Evolutionary conservation across 31 red algal genomes (phyloP), one percentile per base, ranked within the genome.

Genomic region (Pterothamnion heteromorphum): DNA sequence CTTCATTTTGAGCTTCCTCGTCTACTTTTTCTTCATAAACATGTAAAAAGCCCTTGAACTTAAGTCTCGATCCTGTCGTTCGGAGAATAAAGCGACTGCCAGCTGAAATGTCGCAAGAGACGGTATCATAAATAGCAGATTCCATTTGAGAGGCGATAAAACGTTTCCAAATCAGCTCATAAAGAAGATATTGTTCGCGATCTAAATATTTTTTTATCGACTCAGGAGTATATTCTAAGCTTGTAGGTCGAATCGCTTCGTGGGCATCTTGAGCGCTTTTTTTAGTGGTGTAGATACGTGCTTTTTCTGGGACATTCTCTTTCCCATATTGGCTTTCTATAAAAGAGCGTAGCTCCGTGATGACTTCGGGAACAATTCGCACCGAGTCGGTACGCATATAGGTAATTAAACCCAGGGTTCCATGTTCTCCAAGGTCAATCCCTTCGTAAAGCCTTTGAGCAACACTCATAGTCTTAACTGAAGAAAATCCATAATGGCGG

Each of bases 401-500:
- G 24, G 92, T 93, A 92, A 93, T 93, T 9, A 92, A 71, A 22
- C 92, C 92, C n/a, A n/a, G n/a, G n/a, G n/a, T n/a, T n/a, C n/a
- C n/a, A n/a, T n/a, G n/a, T n/a, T n/a, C n/a, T n/a, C n/a, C n/a
- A n/a, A n/a, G n/a, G n/a, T n/a, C n/a, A n/a, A n/a, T 89, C 71
- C 30, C 14, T 32, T 93, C 89, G 35, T 93, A 93, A n/a, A 93
- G 57, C 33, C 74, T 78, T 71, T 93, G 92, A 31, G 92, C 92
- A 34, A 58, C 44, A 3, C 43, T 31, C 92, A 93, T 93, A 4
- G 92, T 93, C n/a, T 58, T 28, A 30, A 43, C 82, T n/a, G 44
- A 36, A 14, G 89, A 80, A 28, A 92, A 93, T 23, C 92, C 92
- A 9, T 92, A 35, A 27, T 92, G 74, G 3, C 36, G 32, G 74